Base-by-base conservation (phyloP, 371 early-diverging fungal genomes). In the Chytridium lagenaria region DNA sequence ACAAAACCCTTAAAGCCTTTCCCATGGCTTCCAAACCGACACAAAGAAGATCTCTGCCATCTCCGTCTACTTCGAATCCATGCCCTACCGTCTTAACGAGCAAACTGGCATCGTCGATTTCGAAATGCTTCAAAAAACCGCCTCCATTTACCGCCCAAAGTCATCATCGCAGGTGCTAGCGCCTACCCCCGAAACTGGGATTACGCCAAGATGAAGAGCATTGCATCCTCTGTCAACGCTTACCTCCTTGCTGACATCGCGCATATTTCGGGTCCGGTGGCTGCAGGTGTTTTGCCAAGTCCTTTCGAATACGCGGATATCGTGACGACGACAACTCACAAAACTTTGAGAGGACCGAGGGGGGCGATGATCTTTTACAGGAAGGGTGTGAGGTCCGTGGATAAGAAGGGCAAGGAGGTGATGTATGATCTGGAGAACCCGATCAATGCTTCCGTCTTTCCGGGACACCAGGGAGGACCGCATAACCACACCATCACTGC, bases 401-500 rank as follows among this genome's bases (percentile, higher is more conserved):
- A 92, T 81, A 94, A 95, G 85, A 95, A 95, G 85, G 94, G 95
- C 55, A 86, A 88, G 68, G 91, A 91, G 80, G 89, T 90, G 71
- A 72, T 85, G 77, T 97, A 97, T 85, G 92, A 95, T 51, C 87
- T 99, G 22, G 98, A 99, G 78, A 86, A 84, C 59, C 91, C 92
- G 50, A 98, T 99, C 88, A 98, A 99, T 85, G 88, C 89, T 71
- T 94, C 97, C 19, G 99, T 99, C 50, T 99, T 99, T 88, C 99
- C 99, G 22, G 97, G 98, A 49, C 95, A 96, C 81, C 99, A 99
- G 85, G 99, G 99, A 73, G 99, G 99, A 5, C 99, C 99, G 38
- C 99, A 99, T 87, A 99, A 99, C 90, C 97, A 99, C 87, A 98
- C 99, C 59, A 99, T 99, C 73, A 89, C 96, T 37, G 99, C 99